Evolutionary conservation across 106 monocot genomes (phyloP).

Genomic region (Triglochin maritima): DNA sequence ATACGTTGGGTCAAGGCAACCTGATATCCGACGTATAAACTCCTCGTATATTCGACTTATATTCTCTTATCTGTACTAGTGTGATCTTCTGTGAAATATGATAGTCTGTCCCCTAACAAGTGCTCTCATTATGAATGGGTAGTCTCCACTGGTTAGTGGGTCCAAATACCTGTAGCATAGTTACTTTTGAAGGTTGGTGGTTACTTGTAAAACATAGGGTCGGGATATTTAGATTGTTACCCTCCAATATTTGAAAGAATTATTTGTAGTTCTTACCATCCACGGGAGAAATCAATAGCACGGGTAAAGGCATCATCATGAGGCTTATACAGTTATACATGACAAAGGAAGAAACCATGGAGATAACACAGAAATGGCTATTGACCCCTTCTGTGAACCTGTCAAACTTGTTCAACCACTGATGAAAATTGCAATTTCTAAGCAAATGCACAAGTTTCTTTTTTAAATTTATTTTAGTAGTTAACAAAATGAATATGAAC

Average conservation of each 20-base stretch:
- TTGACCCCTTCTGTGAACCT: slow-evolving; percentile 39
- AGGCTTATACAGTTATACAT: slow-evolving; percentile 10
- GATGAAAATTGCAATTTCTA: too few relatives aligned
- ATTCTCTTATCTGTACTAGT: too few relatives aligned
- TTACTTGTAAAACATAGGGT: too few relatives aligned
- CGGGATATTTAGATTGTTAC: too few relatives aligned
- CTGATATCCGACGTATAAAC: too few relatives aligned
- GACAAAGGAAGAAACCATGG: slow-evolving; percentile 35
- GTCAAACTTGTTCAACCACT: too few relatives aligned
- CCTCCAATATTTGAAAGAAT: not conserved
- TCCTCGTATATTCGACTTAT: too few relatives aligned
- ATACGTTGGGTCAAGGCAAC: too few relatives aligned
- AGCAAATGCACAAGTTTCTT: too few relatives aligned
- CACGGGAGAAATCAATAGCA: slow-evolving; percentile 42
- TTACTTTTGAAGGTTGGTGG: too few relatives aligned
- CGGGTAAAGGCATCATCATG: slow-evolving; percentile 25
- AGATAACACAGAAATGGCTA: slow-evolving; percentile 37
- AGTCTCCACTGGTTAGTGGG: slow-evolving; percentile 36
- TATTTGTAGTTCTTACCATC: slow-evolving; percentile 30
- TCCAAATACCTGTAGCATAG: slow-evolving; percentile 16
- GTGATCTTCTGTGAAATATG: slow-evolving; percentile 21
- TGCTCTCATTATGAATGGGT: slow-evolving; percentile 28
- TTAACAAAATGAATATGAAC: too few relatives aligned
- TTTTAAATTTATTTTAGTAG: too few relatives aligned
- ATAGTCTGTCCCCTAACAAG: slow-evolving; percentile 13